Conservation (phyloP, 805 yeast genomes). For the Cyberlindnera euphorbiiphila region DNA sequence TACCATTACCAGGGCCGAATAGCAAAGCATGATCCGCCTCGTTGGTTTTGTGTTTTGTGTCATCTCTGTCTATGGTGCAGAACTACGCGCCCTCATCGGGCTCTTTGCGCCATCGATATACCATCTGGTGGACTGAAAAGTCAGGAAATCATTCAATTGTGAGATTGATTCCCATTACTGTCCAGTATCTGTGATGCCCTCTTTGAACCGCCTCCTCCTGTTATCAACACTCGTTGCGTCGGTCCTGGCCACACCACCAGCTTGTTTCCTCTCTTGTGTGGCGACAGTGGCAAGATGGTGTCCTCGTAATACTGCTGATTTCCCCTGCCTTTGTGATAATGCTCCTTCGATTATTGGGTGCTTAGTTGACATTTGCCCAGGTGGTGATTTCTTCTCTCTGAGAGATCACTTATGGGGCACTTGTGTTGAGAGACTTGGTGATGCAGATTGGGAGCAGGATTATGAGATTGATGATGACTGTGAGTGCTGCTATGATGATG, state of each 20-base stretch:
- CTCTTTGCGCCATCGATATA: too few species aligned
- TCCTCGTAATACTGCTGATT: conserved; percentile 31
- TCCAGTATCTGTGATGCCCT: background rate
- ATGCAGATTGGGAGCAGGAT: conserved; percentile 5
- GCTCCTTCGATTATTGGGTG: conserved; percentile 40
- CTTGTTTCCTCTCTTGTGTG: conserved; percentile 44
- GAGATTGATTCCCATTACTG: too few species aligned
- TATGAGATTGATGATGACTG: conserved; percentile 9
- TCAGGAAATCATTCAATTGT: too few species aligned
- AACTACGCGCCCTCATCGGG: too few species aligned
- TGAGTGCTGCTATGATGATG: conserved; percentile 7
- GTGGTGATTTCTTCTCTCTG: conserved; percentile 37
- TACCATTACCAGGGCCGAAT: too few species aligned
- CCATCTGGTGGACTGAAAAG: too few species aligned
- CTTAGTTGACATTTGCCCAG: conserved; percentile 42
- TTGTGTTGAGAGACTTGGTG: conserved; percentile 31
- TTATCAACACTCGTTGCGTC: background rate
- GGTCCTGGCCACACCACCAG: conserved; percentile 43
- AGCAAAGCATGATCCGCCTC: too few species aligned
- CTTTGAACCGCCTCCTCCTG: background rate
- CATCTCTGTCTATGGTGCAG: too few species aligned
- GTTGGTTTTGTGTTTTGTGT: too few species aligned
- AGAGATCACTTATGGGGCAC: conserved; percentile 49
- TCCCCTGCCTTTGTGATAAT: conserved; percentile 38
- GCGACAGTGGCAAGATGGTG: conserved; percentile 36